These are phyloP conservation scores for Aphanomyces euteiches DNA, from an alignment of 352 stramenopile species.

Conservation along the genomic window DNA sequence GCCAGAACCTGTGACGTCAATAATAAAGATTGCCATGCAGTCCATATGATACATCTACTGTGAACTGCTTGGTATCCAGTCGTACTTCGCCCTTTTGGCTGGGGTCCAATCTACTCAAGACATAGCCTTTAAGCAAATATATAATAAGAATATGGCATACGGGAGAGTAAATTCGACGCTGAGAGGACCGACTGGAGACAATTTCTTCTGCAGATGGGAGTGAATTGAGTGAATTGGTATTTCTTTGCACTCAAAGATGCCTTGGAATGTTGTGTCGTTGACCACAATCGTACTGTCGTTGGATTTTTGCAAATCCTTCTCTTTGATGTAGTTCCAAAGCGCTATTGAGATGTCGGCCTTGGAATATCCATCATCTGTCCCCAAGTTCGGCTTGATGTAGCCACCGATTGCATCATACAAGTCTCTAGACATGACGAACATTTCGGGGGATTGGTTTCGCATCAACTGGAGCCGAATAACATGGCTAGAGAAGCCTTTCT, in stretches of 20 bases:
- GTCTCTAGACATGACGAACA: slow-evolving; percentile 8
- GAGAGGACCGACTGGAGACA: slow-evolving; percentile 6
- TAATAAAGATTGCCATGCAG: background rate
- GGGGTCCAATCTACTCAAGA: background rate
- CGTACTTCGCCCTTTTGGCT: slow-evolving; percentile 1
- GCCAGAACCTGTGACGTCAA: slow-evolving; percentile 1
- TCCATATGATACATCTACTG: background rate
- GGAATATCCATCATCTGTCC: background rate
- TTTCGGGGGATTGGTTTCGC: slow-evolving; percentile 17
- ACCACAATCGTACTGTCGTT: slow-evolving; percentile 6
- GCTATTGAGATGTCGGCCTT: slow-evolving; percentile 13
- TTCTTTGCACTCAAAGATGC: slow-evolving; percentile 23
- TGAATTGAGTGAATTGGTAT: slow-evolving; percentile 10
- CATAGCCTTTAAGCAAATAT: background rate
- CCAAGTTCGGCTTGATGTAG: slow-evolving; percentile 10
- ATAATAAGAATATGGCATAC: background rate
- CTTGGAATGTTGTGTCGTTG: slow-evolving; percentile 11
- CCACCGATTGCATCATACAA: slow-evolving; percentile 5
- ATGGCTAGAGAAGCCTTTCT: background rate
- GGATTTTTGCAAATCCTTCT: slow-evolving; percentile 19
- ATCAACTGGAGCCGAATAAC: slow-evolving; percentile 18
- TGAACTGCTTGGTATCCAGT: background rate
- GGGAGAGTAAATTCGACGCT: slow-evolving; percentile 3
- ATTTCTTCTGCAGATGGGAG: slow-evolving; percentile 12
- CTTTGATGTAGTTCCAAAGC: slow-evolving; percentile 27